Conservation (phyloP, 78 protist genomes). For the Dictyostelium intermedium region DNA sequence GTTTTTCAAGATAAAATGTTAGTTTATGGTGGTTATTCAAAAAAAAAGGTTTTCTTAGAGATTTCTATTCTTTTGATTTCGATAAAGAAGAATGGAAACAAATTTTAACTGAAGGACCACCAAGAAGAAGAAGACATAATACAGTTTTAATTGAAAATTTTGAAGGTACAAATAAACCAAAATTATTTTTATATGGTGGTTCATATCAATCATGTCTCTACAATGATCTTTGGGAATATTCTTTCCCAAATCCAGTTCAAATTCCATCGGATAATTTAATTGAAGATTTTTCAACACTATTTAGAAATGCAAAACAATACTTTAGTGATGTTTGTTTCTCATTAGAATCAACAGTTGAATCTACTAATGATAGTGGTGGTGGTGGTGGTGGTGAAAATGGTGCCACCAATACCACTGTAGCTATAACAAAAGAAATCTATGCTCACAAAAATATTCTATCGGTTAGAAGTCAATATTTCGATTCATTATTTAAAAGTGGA, state of each 20-base stretch:
- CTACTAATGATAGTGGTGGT: not conserved
- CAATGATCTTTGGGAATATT: slow-evolving; percentile 64
- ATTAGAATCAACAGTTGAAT: not conserved
- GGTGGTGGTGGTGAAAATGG: not conserved
- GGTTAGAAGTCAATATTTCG: slow-evolving; percentile 32
- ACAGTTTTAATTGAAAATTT: not conserved
- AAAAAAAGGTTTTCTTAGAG: slow-evolving; percentile 47
- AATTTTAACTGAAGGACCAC: slow-evolving; percentile 37
- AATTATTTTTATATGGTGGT: slow-evolving; percentile 46
- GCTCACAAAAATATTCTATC: slow-evolving; percentile 50
- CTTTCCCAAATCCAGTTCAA: slow-evolving; percentile 36
- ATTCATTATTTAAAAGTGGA: slow-evolving; percentile 37
- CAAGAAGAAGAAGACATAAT: slow-evolving; percentile 45
- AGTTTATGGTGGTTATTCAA: slow-evolving; percentile 63
- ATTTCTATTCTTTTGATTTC: slow-evolving; percentile 52
- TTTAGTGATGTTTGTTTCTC: slow-evolving; percentile 42
- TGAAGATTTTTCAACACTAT: slow-evolving; percentile 27
- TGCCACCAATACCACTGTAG: not conserved
- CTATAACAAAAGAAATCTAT: not conserved
- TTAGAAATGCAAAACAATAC: slow-evolving; percentile 41
- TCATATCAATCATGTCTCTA: slow-evolving; percentile 59
- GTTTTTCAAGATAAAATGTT: slow-evolving; percentile 46
- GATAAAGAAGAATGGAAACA: slow-evolving; percentile 27
- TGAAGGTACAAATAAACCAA: not conserved
- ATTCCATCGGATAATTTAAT: slow-evolving; percentile 32